phyloP scores from a whole-genome alignment of 2,329 filamentous ascomycete species.

The Lecanicillium sp. region DNA sequence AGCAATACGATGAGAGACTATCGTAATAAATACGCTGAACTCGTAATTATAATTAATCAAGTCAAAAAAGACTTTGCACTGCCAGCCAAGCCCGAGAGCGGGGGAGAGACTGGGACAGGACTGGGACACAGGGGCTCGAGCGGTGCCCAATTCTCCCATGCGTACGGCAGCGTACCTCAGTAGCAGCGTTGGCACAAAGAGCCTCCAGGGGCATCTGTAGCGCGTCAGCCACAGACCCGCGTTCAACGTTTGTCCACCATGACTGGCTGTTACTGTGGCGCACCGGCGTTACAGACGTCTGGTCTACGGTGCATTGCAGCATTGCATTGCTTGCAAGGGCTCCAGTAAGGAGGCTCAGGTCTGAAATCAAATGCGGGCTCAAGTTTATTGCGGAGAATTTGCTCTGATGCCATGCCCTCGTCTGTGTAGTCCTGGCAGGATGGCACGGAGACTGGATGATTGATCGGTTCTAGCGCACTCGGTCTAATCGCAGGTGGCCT shows the following conservation, averaged over 20 bases:
- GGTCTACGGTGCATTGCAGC: slow-evolving; percentile 1
- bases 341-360: too few relatives aligned
- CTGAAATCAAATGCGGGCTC: too few relatives aligned
- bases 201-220: slow-evolving; percentile 5
- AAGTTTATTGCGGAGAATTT: too few relatives aligned
- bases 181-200: neutral
- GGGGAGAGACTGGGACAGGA: slow-evolving; percentile 7
- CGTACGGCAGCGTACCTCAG: neutral
- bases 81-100: slow-evolving; percentile 10
- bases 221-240: slow-evolving; percentile 4
- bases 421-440: too few relatives aligned
- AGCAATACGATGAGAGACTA: too few relatives aligned
- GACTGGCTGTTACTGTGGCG: slow-evolving; percentile 6
- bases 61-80: too few relatives aligned
- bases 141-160: slow-evolving; percentile 1
- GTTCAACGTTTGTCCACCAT: neutral
- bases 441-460: neutral
- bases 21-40: too few relatives aligned
- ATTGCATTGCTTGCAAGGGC: too few relatives aligned
- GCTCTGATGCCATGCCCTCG: too few relatives aligned
- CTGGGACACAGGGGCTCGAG: slow-evolving; percentile 10
- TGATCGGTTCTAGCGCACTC: too few relatives aligned
- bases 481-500: too few relatives aligned
- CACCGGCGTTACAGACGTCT: neutral
- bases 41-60: too few relatives aligned